Evolutionary conservation across 345 rosid genomes (phyloP).

Genomic region (Anacardium occidentale): DNA sequence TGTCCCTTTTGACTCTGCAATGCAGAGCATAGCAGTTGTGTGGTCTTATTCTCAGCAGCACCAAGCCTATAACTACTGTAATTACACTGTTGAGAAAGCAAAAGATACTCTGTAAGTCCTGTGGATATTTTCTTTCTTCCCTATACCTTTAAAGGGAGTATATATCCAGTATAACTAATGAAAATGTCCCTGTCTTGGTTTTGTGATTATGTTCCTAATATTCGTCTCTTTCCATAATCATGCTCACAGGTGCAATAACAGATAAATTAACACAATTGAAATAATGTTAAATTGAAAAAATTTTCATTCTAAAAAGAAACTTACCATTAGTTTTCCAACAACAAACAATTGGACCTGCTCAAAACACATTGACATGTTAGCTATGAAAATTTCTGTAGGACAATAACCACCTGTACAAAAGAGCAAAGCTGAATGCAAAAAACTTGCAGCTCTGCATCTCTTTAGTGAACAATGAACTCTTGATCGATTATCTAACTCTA

Average conservation of each 20-base stretch:
- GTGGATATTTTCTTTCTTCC: neutral
- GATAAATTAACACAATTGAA: neutral
- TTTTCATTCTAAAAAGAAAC: neutral
- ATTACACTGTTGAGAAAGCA: neutral
- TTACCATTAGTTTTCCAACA: neutral
- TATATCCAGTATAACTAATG: neutral
- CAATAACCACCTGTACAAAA: neutral
- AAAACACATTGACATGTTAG: neutral
- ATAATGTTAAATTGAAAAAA: neutral
- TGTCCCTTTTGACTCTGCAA: conserved; percentile 29
- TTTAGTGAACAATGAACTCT: conserved; percentile 8
- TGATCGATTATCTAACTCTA: conserved; percentile 7
- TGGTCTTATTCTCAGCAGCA: conserved; percentile 22
- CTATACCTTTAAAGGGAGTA: neutral
- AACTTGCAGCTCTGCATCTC: conserved; percentile 11
- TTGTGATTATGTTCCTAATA: neutral
- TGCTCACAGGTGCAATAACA: neutral
- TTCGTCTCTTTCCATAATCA: neutral
- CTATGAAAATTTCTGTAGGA: neutral
- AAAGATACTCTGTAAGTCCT: conserved; percentile 4
- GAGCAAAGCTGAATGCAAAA: conserved; percentile 5
- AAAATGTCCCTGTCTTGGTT: neutral
- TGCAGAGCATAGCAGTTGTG: conserved; percentile 15
- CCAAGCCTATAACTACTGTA: neutral
- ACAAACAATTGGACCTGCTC: neutral